A percentile compares a stretch with the other conserved stretches of the same genome.
phyloP scores from a whole-genome alignment of 1,139 yeast species.

The Hansenula lynferdii region DNA sequence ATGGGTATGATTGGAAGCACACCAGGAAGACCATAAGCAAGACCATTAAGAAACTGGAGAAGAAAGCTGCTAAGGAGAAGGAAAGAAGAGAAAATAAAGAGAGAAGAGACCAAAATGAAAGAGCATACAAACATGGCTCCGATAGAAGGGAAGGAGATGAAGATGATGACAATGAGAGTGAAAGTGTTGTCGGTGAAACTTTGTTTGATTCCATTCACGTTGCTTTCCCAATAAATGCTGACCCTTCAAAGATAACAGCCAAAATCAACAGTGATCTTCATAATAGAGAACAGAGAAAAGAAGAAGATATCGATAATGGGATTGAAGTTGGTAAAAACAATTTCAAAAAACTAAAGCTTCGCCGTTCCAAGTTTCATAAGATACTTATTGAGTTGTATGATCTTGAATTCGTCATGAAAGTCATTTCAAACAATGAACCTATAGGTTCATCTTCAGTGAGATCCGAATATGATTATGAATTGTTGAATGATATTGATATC shows the following conservation, averaged over 20 bases:
- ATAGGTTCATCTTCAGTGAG: constrained; percentile 11
- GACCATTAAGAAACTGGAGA: constrained; percentile 60
- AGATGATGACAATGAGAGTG: constrained; percentile 11
- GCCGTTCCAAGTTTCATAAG: constrained; percentile 64
- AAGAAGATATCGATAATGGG: constrained; percentile 15
- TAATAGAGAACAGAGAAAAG: constrained; percentile 22
- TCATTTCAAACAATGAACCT: constrained; percentile 47
- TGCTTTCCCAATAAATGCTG: constrained; percentile 48
- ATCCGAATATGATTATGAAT: constrained; percentile 34
- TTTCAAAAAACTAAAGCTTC: constrained; percentile 45
- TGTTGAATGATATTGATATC: constrained; percentile 42
- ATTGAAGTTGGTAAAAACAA: constrained; percentile 21
- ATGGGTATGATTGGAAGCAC: constrained; percentile 91
- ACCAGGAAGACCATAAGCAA: constrained; percentile 63
- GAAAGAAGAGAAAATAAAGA: constrained; percentile 14
- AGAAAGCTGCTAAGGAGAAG: constrained; percentile 33
- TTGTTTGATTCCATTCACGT: constrained; percentile 72
- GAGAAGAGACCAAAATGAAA: constrained; percentile 7
- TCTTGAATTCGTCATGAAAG: constrained; percentile 41
- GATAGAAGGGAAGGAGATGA: constrained; percentile 5
- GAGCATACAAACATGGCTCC: constrained; percentile 14
- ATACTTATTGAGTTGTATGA: constrained; percentile 52
- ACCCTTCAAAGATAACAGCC: constrained; percentile 42
- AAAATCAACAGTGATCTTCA: constrained; percentile 47
- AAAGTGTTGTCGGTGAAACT: constrained; percentile 53